A percentile compares a stretch with the other conserved stretches of the same genome.
phyloP scores from a whole-genome alignment of 2,329 filamentous ascomycete species.

The Triangularia setosa region DNA sequence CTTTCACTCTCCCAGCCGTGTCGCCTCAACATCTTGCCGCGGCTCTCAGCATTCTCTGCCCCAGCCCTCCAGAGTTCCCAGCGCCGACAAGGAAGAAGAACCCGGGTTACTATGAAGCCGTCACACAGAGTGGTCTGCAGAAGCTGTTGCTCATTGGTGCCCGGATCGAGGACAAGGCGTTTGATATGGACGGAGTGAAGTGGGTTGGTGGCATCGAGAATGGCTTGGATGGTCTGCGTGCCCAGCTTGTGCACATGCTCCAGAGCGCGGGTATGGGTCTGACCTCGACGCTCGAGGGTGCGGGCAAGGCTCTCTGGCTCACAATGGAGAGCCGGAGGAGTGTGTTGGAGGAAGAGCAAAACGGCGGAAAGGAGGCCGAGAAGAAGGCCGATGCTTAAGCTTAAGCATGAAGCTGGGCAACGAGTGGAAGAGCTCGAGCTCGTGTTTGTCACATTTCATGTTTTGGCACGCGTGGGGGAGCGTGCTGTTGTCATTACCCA shows the following conservation, averaged over 20 bases:
- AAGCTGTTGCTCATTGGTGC: slow-evolving; percentile 87
- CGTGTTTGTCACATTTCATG: slow-evolving; percentile 7
- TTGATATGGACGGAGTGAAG: slow-evolving; percentile 67
- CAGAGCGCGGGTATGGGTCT: slow-evolving; percentile 75
- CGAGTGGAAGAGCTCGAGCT: background rate
- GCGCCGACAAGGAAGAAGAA: slow-evolving; percentile 71
- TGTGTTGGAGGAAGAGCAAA: slow-evolving; percentile 71
- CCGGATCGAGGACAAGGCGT: slow-evolving; percentile 78
- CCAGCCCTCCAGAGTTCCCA: slow-evolving; percentile 68
- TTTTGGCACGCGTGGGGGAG: slow-evolving; percentile 8
- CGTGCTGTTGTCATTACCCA: slow-evolving; percentile 7
- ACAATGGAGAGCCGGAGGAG: slow-evolving; percentile 78
- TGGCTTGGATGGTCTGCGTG: slow-evolving; percentile 74
- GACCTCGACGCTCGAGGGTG: slow-evolving; percentile 73
- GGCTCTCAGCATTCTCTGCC: slow-evolving; percentile 73
- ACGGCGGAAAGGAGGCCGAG: slow-evolving; percentile 29
- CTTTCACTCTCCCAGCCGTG: slow-evolving; percentile 76
- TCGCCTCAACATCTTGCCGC: slow-evolving; percentile 80
- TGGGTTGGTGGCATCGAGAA: slow-evolving; percentile 73
- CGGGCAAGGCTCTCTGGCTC: slow-evolving; percentile 78
- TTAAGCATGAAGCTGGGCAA: slow-evolving; percentile 17
- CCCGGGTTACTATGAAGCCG: slow-evolving; percentile 75
- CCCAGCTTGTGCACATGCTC: slow-evolving; percentile 76
- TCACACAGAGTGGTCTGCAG: slow-evolving; percentile 75
- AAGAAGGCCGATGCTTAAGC: slow-evolving; percentile 18